Evolutionary conservation across 1,284 basidiomycete genomes (phyloP), one percentile per base, ranked within the genome.

Genomic region (Tilletiopsis washingtonensis): DNA sequence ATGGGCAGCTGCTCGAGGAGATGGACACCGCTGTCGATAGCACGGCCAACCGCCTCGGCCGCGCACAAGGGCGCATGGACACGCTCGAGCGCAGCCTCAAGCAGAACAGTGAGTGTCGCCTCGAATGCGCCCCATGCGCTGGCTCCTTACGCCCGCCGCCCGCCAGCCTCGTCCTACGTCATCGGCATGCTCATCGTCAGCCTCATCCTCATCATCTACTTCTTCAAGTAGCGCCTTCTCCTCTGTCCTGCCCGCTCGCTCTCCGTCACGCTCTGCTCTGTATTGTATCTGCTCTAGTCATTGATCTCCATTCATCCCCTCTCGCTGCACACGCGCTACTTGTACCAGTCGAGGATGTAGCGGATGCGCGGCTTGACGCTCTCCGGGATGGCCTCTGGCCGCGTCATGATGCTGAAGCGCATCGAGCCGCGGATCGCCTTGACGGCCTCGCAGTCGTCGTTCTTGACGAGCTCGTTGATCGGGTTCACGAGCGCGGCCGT

Each of bases 401-500:
- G 77, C 15, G 89, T 89, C 81, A 94, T 86, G 74, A 93, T 86
- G 49, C 52, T 59, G 41, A 60, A 64, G 39, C 46, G 44, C 69
- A 71, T 72, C 40, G 56, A 58, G 32, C 59, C 61, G 41, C 61
- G 50, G 46, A 59, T 56, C 0, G 17, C 38, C 49, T 49, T 58
- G 19, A 64, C 45, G 21, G 57, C 52, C n/a, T 49, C 27, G 21
- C 47, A 40, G 17, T 54, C 40, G n/a, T 73, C 67, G 21, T 54
- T 49, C 24, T 53, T 11, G 20, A 64, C 57, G 1, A 50, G 49
- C 1, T 43, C 49, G 62, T 88, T 82, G 4, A 96, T 78, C 19
- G 84, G 84, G 42, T 88, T 85, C 27, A 94, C 79, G 49, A 96
- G 80, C 7, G 81, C 80, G 1, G 81, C 84, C 0, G 86, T 78